Conservation (phyloP, 345 rosid species). For the Brassica nigra region DNA sequence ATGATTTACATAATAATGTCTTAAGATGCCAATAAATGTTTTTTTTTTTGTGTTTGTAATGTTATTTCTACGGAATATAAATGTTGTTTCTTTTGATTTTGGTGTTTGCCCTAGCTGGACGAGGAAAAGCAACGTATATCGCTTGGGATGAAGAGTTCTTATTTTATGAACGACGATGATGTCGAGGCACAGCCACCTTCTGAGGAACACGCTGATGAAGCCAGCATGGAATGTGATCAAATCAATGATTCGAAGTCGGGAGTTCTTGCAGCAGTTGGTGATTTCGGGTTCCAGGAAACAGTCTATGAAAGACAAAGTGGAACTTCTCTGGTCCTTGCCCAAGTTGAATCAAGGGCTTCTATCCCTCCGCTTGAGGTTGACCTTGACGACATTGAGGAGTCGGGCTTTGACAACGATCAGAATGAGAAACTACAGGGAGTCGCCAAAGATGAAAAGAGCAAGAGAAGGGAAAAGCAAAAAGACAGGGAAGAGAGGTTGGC, state of each 20-base stretch:
- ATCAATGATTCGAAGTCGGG: slow-evolving; percentile 31
- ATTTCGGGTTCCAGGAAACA: slow-evolving; percentile 37
- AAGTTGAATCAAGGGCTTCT: slow-evolving; percentile 71
- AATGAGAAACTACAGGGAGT: slow-evolving; percentile 43
- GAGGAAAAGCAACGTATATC: slow-evolving; percentile 77
- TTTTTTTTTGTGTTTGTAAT: too few relatives aligned
- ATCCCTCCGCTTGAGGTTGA: slow-evolving; percentile 83
- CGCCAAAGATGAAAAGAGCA: slow-evolving; percentile 51
- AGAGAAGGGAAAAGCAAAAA: slow-evolving; percentile 57
- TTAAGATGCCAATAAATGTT: neutral
- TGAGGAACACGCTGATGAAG: slow-evolving; percentile 49
- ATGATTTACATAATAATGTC: neutral
- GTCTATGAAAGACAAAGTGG: slow-evolving; percentile 47
- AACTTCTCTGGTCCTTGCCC: slow-evolving; percentile 54
- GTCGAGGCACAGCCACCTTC: slow-evolving; percentile 33
- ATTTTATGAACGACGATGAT: slow-evolving; percentile 42
- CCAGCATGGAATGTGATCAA: slow-evolving; percentile 44
- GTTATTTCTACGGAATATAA: neutral
- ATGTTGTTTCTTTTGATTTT: slow-evolving; percentile 21
- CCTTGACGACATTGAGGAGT: slow-evolving; percentile 68
- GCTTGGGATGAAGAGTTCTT: slow-evolving; percentile 81
- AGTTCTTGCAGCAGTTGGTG: slow-evolving; percentile 29
- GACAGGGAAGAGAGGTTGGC: slow-evolving; percentile 75
- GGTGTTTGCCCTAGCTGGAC: slow-evolving; percentile 55
- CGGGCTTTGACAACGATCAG: slow-evolving; percentile 43